Percentiles rank a stretch among this genome's conserved stretches.
Evolutionary conservation across 2,329 filamentous ascomycete genomes (phyloP).

Genomic region (Orbilia ellipsospora): DNA sequence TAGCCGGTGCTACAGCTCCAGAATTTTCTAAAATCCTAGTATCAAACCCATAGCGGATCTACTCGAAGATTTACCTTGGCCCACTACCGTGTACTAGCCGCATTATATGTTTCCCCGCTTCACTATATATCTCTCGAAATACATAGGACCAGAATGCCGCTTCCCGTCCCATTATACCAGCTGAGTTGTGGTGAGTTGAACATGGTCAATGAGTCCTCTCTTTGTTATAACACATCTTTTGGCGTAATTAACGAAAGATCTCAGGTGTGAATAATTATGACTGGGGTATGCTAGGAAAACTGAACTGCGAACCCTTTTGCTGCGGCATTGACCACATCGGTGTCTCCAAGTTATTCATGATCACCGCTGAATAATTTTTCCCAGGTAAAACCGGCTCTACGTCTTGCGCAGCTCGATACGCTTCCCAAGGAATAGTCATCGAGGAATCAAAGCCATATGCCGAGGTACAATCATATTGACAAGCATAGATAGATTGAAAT

Average conservation of each 20-base stretch:
- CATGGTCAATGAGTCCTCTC: no score
- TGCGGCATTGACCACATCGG: neutral
- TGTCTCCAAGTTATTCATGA: neutral
- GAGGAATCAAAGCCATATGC: conserved; percentile 92
- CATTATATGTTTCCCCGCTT: no score
- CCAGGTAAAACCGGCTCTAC: conserved; percentile 84
- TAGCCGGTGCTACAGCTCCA: no score
- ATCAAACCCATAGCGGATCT: no score
- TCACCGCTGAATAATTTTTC: neutral
- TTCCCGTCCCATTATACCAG: conserved; percentile 58
- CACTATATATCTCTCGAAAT: neutral
- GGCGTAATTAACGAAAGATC: no score
- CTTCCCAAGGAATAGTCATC: conserved; percentile 77
- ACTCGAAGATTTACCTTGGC: no score
- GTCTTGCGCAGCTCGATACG: conserved; percentile 89
- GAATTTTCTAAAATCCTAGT: no score
- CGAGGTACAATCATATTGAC: conserved; percentile 70
- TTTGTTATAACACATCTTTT: no score
- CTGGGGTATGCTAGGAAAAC: conserved; percentile 73
- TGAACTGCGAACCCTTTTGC: neutral
- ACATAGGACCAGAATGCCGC: conserved; percentile 34
- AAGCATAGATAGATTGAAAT: neutral
- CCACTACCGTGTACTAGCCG: no score
- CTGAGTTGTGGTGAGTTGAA: conserved; percentile 57
- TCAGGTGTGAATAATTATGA: conserved; percentile 96